phyloP scores from a whole-genome alignment of 2,329 filamentous ascomycete genomes.

The Aspergillus sojae region DNA sequence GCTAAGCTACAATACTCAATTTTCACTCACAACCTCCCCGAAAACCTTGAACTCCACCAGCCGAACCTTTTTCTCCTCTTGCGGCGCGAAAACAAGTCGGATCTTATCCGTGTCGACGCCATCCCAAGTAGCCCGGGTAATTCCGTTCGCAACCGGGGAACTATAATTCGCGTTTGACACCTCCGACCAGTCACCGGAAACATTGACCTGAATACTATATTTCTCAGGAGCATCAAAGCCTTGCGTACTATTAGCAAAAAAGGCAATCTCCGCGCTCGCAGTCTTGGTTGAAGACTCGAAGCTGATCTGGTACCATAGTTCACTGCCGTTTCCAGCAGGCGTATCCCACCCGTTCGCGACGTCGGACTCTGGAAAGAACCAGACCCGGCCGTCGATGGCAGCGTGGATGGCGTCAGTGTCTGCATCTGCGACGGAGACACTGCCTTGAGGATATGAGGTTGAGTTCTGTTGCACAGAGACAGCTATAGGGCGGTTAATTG shows the following conservation, averaged over 20 bases:
- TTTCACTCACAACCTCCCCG: background rate
- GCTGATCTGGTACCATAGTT: slow-evolving; percentile 23
- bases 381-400: slow-evolving; percentile 23
- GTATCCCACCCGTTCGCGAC: slow-evolving; percentile 26
- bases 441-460: slow-evolving; percentile 16
- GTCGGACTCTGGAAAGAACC: slow-evolving; percentile 21
- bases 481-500: slow-evolving; percentile 15
- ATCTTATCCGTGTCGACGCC: slow-evolving; percentile 9
- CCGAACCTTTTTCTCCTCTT: slow-evolving; percentile 14
- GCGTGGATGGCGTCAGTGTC: slow-evolving; percentile 15
- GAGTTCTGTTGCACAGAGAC: slow-evolving; percentile 19
- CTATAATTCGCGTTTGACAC: slow-evolving; percentile 13
- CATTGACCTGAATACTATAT: slow-evolving; percentile 18
- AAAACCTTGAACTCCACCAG: slow-evolving; percentile 24
- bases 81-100: slow-evolving; percentile 18
- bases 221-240: slow-evolving; percentile 16
- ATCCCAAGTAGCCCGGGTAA: slow-evolving; percentile 21
- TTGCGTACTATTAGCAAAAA: slow-evolving; percentile 18
- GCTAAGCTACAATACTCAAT: background rate
- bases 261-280: slow-evolving; percentile 20
- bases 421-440: slow-evolving; percentile 18
- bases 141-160: slow-evolving; percentile 18
- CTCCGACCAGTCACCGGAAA: slow-evolving; percentile 15
- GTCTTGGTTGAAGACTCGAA: slow-evolving; percentile 10
- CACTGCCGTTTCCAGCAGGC: slow-evolving; percentile 20